A percentile compares a stretch with the other conserved stretches of the same genome.
Evolutionary conservation across 257 asterid genomes (phyloP).

Genomic region (Voacanga thouarsii): DNA sequence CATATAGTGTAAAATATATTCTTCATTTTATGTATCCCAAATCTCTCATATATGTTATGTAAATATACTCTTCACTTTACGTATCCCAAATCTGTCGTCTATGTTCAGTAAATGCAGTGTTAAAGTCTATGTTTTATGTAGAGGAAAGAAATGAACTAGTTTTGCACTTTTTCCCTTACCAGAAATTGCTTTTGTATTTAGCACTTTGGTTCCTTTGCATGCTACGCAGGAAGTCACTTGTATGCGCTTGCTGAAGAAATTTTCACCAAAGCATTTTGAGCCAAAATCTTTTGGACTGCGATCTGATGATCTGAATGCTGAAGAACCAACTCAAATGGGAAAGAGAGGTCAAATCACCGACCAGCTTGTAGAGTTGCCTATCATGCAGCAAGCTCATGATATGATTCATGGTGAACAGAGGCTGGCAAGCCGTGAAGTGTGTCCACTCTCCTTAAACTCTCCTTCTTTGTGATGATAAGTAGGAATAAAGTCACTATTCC

Average conservation of each 20-base stretch:
- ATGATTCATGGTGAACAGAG: conserved; percentile 80
- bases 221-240: conserved; percentile 60
- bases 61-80: too few species aligned
- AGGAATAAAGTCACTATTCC: neutral
- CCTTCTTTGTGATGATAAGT: neutral
- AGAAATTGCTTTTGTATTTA: neutral
- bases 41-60: neutral
- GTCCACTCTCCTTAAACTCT: conserved; percentile 13
- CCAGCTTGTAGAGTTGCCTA: conserved; percentile 75
- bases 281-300: conserved; percentile 43
- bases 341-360: conserved; percentile 70
- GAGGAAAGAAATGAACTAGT: neutral
- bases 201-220: neutral
- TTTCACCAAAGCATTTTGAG: conserved; percentile 69
- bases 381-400: conserved; percentile 76
- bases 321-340: conserved; percentile 39
- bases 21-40: too few species aligned
- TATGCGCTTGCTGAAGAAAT: conserved; percentile 65
- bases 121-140: neutral
- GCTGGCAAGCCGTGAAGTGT: conserved; percentile 62
- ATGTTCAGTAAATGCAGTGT: neutral
- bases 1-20: too few species aligned
- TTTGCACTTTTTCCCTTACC: neutral
- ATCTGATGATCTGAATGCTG: conserved; percentile 35
- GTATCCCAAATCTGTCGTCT: neutral